Conservation (phyloP, 2,329 filamentous ascomycete species). For the Trichoderma pleuroti region DNA sequence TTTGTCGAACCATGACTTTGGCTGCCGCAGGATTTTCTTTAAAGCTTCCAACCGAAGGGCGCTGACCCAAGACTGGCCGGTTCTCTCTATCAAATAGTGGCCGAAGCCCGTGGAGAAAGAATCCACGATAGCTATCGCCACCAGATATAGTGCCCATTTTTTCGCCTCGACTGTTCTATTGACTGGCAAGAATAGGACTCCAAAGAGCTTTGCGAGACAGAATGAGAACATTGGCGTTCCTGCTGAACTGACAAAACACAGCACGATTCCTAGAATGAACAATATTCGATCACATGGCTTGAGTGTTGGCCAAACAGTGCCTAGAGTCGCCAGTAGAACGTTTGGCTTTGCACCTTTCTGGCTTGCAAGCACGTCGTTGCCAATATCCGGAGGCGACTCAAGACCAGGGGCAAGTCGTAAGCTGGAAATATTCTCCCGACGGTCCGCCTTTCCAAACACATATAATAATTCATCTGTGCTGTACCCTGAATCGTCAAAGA, state of each 20-base stretch:
- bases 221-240: constrained; percentile 73
- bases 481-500: background rate
- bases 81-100: constrained; percentile 68
- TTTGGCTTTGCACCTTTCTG: background rate
- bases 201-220: constrained; percentile 68
- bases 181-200: constrained; percentile 59
- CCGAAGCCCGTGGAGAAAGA: constrained; percentile 61
- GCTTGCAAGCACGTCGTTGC: background rate
- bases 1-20: constrained; percentile 73
- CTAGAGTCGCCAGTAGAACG: constrained; percentile 28
- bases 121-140: constrained; percentile 65
- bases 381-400: constrained; percentile 17
- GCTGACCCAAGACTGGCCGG: constrained; percentile 75
- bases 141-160: constrained; percentile 66
- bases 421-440: constrained; percentile 31
- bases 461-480: constrained; percentile 21
- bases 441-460: constrained; percentile 26
- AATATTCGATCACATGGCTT: constrained; percentile 46
- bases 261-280: constrained; percentile 58
- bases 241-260: constrained; percentile 61
- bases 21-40: constrained; percentile 68
- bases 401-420: constrained; percentile 17
- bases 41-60: constrained; percentile 65
- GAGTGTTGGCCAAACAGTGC: constrained; percentile 68
- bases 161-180: constrained; percentile 50